phyloP scores from a whole-genome alignment of 2,329 filamentous ascomycete genomes.

The Neofusicoccum laricinum region DNA sequence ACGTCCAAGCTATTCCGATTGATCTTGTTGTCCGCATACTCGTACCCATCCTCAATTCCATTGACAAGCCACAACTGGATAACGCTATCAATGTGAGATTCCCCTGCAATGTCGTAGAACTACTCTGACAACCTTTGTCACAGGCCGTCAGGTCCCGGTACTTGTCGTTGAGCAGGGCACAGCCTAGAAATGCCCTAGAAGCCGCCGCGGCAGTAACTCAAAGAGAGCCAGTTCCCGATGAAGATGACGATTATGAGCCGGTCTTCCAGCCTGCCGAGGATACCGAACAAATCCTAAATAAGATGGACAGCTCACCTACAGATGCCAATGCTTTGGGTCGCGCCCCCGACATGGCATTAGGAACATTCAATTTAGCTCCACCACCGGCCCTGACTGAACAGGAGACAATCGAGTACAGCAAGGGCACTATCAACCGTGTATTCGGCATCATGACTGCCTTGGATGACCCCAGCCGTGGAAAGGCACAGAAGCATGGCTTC shows the following conservation, averaged over 20 bases:
- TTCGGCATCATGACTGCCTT: constrained; percentile 73
- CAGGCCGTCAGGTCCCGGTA: constrained; percentile 43
- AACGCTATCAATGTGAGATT: constrained; percentile 67
- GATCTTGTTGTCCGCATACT: constrained; percentile 77
- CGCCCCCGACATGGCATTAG: constrained; percentile 54
- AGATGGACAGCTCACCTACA: constrained; percentile 67
- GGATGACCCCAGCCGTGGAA: constrained; percentile 58
- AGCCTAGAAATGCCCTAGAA: constrained; percentile 25
- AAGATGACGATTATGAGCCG: constrained; percentile 92
- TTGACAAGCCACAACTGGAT: constrained; percentile 67
- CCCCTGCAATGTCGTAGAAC: not conserved
- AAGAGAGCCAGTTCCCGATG: constrained; percentile 52
- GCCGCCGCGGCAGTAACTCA: constrained; percentile 31
- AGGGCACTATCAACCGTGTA: constrained; percentile 71
- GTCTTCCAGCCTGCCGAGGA: constrained; percentile 77
- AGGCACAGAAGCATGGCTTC: constrained; percentile 63
- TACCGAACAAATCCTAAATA: constrained; percentile 73
- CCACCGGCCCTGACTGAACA: constrained; percentile 71
- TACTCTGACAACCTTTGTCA: not conserved
- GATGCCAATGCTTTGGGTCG: constrained; percentile 42
- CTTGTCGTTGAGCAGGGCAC: constrained; percentile 34
- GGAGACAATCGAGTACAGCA: constrained; percentile 70
- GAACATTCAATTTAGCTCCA: constrained; percentile 74
- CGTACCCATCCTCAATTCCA: constrained; percentile 70
- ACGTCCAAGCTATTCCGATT: constrained; percentile 74